Conservation (phyloP, 371 early-diverging fungal genomes). For the Apophysomyces variabilis region DNA sequence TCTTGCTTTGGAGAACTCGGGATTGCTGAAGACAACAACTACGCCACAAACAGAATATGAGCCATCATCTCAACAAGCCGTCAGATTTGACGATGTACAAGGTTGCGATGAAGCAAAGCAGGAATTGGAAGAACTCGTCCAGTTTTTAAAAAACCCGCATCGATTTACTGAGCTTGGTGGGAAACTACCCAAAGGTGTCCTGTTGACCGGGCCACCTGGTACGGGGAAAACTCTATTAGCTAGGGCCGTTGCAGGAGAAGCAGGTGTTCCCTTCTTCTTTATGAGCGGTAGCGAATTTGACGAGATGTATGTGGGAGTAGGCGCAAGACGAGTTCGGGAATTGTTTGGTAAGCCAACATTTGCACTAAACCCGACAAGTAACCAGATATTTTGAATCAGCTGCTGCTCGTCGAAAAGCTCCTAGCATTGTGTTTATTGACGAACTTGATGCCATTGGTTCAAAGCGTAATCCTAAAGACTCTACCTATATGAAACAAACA, state of each 20-base stretch:
- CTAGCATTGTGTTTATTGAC: constrained; percentile 99
- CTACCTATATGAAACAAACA: constrained; percentile 94
- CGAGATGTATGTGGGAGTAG: constrained; percentile 99
- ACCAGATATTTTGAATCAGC: constrained; percentile 48
- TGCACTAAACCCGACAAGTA: neutral
- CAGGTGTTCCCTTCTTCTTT: constrained; percentile 96
- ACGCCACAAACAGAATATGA: constrained; percentile 71
- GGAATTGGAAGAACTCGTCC: constrained; percentile 95
- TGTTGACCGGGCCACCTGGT: constrained; percentile 99
- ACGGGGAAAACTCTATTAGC: constrained; percentile 97
- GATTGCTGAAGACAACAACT: constrained; percentile 65
- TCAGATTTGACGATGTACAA: constrained; percentile 93
- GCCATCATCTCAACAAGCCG: constrained; percentile 68
- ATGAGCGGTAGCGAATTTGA: constrained; percentile 98
- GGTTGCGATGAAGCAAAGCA: constrained; percentile 98
- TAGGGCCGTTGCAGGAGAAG: constrained; percentile 91
- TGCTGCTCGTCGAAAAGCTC: constrained; percentile 93
- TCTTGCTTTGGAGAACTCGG: constrained; percentile 78
- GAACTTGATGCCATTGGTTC: constrained; percentile 99
- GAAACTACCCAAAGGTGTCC: constrained; percentile 95
- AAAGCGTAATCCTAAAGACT: constrained; percentile 93
- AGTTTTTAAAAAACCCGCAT: constrained; percentile 91
- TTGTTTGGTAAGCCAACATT: constrained; percentile 60
- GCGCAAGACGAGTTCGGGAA: constrained; percentile 84
- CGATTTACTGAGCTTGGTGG: constrained; percentile 93